phyloP scores from a whole-genome alignment of 371 early-diverging fungal genomes.

The Smittium mucronatum region DNA sequence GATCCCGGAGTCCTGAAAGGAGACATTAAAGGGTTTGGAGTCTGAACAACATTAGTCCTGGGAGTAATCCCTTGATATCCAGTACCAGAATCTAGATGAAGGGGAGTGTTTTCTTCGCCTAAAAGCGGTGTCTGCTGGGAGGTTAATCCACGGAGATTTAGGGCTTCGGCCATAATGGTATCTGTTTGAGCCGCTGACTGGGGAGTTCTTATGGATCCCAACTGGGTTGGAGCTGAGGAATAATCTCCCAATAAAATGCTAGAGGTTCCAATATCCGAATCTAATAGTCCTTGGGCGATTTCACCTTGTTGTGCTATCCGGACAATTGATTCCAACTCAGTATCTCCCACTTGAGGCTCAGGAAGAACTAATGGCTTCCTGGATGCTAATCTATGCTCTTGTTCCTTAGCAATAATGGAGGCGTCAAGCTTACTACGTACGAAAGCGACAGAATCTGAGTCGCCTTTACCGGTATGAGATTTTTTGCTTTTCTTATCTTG shows the following conservation, averaged over 20 bases:
- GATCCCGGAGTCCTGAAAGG: constrained; percentile 37
- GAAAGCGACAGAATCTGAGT: constrained; percentile 28
- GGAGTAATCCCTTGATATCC: constrained; percentile 62
- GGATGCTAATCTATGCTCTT: constrained; percentile 54
- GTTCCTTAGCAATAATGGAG: constrained; percentile 42
- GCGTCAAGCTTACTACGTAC: constrained; percentile 39
- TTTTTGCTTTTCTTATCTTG: constrained; percentile 42
- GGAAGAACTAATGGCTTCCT: constrained; percentile 73
- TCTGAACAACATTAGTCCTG: constrained; percentile 38
- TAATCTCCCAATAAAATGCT: constrained; percentile 58
- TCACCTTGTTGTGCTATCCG: constrained; percentile 78
- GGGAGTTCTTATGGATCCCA: constrained; percentile 44
- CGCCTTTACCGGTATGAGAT: constrained; percentile 17
- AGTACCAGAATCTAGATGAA: constrained; percentile 35
- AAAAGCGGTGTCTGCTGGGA: constrained; percentile 77
- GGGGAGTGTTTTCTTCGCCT: constrained; percentile 52
- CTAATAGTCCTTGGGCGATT: constrained; percentile 56
- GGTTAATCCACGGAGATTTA: constrained; percentile 63
- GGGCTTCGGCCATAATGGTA: constrained; percentile 62
- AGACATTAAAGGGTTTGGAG: constrained; percentile 73
- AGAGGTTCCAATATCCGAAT: constrained; percentile 38
- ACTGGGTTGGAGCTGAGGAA: constrained; percentile 39
- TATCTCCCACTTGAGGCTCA: constrained; percentile 80
- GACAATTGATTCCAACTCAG: constrained; percentile 80
- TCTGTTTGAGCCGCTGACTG: constrained; percentile 58